Base-by-base conservation (phyloP, 2,329 filamentous ascomycete species). In the Colletotrichum eremochloae region DNA sequence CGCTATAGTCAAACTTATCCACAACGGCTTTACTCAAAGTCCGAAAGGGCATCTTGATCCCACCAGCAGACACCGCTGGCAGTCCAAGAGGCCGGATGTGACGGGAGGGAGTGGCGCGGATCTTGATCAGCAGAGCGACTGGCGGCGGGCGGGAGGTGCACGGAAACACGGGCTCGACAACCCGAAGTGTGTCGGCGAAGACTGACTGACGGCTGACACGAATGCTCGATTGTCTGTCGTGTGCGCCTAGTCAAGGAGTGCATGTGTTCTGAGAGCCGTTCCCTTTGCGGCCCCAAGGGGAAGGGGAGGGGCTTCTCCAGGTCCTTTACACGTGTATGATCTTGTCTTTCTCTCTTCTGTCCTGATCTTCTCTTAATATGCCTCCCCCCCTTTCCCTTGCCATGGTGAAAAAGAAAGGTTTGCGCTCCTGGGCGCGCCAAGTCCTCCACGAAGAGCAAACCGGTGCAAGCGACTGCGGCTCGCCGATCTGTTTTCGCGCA, bases 381-480 rank as follows among this genome's bases (percentile, higher is more conserved):
- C 3, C 2, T 40, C 3, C 5, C 9, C 31, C 24, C 24, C 24
- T 24, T 24, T 24, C 24, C 46, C 29, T 11, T 44, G 20, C 58
- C 42, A 12, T 38, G 42, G 20, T 15, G 33, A 8, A 4, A 20
- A 3, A 18, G 15, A 4, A 31, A 11, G 38, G 6, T 31, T 15
- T 31, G 53, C 4, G 53, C 53, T 11, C 2, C 31, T 38, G 18
- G 1, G 18, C 29, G 31, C 57, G 20, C 31, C 58, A 61, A 20
- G 20, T 46, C 44, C 7, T 46, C 44, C 15, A 20, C 44, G 44
- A 20, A 11, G 42, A 44, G 44, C 18, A 18, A 46, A 33, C 68
- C 42, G 57, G 57, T 57, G 50, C 64, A 58, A 68, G 57, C 68
- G 56, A 52, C 33, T 57, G 57, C 57, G 68, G 64, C 68, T 46